Conservation (phyloP, 1,139 yeast species). For the Kurtzmaniella quercitrusa region DNA sequence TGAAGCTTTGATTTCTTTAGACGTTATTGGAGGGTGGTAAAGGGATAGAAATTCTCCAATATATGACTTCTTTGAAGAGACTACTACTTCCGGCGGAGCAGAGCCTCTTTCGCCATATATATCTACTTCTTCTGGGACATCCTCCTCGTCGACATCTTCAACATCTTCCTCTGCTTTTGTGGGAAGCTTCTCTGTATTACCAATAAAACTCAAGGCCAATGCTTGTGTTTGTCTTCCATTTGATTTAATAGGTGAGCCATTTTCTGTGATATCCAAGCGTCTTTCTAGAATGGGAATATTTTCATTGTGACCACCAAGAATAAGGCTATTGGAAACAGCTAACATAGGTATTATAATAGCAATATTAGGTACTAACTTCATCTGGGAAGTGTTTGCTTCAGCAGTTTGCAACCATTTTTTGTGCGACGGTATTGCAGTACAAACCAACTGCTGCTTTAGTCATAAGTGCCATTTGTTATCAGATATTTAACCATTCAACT, state of each 20-base stretch:
- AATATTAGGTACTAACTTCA: background rate
- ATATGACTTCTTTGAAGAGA: slow-evolving; percentile 4
- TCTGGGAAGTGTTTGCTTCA: background rate
- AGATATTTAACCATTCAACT: background rate
- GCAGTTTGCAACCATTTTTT: background rate
- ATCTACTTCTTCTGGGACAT: background rate
- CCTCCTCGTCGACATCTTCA: background rate
- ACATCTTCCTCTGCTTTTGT: background rate
- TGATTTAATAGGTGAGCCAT: background rate
- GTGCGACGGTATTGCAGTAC: background rate
- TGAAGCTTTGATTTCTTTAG: background rate
- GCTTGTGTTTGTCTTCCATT: background rate
- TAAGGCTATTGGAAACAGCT: background rate
- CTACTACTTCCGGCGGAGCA: background rate
- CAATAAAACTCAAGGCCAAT: background rate
- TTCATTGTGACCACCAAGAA: no score
- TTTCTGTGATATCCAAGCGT: background rate
- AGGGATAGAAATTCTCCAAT: slow-evolving; percentile 3
- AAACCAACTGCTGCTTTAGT: background rate
- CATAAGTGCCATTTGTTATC: background rate
- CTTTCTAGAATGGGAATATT: background rate
- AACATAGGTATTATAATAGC: background rate
- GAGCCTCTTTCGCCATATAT: background rate
- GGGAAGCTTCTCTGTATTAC: background rate
- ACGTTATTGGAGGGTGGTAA: background rate